Percentiles rank a stretch among this genome's conserved stretches.
Conservation (phyloP, 75 land plant species). For the Pinus taeda region DNA sequence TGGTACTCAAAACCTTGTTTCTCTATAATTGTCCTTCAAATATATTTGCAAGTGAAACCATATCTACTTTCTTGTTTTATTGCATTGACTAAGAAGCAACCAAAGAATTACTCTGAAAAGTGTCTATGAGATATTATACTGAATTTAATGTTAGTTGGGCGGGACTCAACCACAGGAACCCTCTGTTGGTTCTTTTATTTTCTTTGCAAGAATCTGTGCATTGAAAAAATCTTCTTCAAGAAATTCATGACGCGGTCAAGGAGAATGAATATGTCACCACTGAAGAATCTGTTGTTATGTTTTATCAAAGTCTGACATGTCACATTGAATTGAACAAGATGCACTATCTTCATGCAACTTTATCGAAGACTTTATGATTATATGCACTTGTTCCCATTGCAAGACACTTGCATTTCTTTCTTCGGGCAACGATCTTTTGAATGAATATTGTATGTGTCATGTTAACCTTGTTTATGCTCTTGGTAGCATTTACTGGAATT, state of each 20-base stretch:
- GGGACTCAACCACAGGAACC: conserved; percentile 74
- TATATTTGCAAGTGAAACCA: conserved; percentile 22
- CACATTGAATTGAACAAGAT: too few relatives aligned
- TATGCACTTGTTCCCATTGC: too few relatives aligned
- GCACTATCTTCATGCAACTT: too few relatives aligned
- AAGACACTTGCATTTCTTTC: too few relatives aligned
- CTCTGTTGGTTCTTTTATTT: conserved; percentile 79
- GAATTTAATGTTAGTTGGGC: conserved; percentile 71
- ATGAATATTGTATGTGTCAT: too few relatives aligned
- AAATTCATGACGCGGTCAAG: conserved; percentile 14
- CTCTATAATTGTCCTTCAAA: not conserved
- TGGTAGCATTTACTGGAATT: too few relatives aligned
- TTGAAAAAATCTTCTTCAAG: conserved; percentile 30
- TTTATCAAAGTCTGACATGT: not conserved
- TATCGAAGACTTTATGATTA: too few relatives aligned
- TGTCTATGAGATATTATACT: conserved; percentile 63
- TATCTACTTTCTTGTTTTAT: conserved; percentile 73
- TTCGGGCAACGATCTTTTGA: too few relatives aligned
- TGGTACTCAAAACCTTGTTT: not conserved
- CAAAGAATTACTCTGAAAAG: conserved; percentile 20
- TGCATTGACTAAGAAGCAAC: conserved; percentile 27
- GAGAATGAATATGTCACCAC: not conserved
- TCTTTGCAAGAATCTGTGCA: conserved; percentile 58
- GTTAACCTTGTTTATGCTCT: too few relatives aligned
- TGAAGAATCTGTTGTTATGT: not conserved